A percentile compares a stretch with the other conserved stretches of the same genome.
Evolutionary conservation across 2,329 filamentous ascomycete genomes (phyloP).

Genomic region (Ilyonectria robusta): DNA sequence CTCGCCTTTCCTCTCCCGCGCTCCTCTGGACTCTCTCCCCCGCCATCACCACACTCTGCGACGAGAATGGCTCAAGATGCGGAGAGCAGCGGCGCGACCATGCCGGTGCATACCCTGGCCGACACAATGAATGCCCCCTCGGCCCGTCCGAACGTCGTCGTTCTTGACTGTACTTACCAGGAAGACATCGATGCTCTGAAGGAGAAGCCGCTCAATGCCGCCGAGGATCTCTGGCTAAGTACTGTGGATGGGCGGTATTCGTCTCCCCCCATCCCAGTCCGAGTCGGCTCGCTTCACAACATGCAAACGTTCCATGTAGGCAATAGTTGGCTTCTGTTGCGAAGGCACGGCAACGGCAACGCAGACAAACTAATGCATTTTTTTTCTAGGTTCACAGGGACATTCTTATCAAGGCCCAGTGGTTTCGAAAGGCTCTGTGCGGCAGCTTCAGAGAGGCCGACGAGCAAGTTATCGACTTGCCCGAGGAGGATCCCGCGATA

Average conservation of each 20-base stretch:
- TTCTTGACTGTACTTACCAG: conserved; percentile 41
- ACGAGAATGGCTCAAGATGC: conserved; percentile 39
- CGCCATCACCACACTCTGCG: conserved; percentile 12
- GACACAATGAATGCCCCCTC: conserved; percentile 41
- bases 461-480: conserved; percentile 62
- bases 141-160: conserved; percentile 39
- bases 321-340: neutral
- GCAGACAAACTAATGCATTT: conserved; percentile 20
- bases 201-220: conserved; percentile 46
- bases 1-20: conserved; percentile 6
- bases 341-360: neutral
- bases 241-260: conserved; percentile 65
- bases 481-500: conserved; percentile 65
- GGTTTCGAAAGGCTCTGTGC: conserved; percentile 64
- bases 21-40: conserved; percentile 14
- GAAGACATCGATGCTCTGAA: conserved; percentile 27
- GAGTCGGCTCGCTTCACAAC: conserved; percentile 58
- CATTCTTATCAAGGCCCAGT: conserved; percentile 62
- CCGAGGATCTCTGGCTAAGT: conserved; percentile 64
- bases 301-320: conserved; percentile 59
- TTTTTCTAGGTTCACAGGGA: conserved; percentile 60
- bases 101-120: conserved; percentile 36
- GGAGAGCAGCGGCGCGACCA: conserved; percentile 36
- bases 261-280: conserved; percentile 60
- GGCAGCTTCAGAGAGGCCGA: conserved; percentile 63